These are phyloP conservation scores for Colletotrichum higginsianum DNA, from an alignment of 2,329 filamentous ascomycete species.

Conservation along the genomic window DNA sequence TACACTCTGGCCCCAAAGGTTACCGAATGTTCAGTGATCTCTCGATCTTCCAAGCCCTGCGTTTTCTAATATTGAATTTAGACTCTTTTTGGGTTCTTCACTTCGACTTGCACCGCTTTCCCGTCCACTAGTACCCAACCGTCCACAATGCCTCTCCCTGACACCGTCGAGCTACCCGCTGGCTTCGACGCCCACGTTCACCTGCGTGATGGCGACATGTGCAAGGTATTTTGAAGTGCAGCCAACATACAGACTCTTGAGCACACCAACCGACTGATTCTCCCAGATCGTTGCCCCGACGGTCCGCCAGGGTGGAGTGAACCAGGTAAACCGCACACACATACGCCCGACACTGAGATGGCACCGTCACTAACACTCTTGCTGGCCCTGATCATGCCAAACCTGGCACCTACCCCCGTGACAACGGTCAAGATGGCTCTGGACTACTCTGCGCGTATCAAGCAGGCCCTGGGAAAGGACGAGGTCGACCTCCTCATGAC, in stretches of 20 bases:
- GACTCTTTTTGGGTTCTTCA: neutral
- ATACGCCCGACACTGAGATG: neutral
- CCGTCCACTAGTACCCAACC: neutral
- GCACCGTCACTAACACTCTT: conserved; percentile 6
- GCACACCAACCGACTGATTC: neutral
- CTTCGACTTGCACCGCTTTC: neutral
- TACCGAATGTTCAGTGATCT: neutral
- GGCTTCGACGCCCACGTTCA: conserved; percentile 81
- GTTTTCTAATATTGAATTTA: neutral
- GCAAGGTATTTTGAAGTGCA: conserved; percentile 53
- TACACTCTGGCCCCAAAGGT: neutral
- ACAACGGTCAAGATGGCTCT: conserved; percentile 74
- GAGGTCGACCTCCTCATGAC: conserved; percentile 81
- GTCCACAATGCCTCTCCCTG: conserved; percentile 37
- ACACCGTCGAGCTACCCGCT: conserved; percentile 68
- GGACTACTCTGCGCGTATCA: conserved; percentile 75
- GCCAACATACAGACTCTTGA: too few species aligned
- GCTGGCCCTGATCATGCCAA: conserved; percentile 64
- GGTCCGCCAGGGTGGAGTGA: conserved; percentile 73
- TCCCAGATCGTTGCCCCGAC: conserved; percentile 61
- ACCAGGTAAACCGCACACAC: conserved; percentile 53
- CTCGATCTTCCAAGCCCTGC: neutral
- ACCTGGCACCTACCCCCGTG: conserved; percentile 73
- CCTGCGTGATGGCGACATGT: conserved; percentile 77
- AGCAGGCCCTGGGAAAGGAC: conserved; percentile 58